Conservation (phyloP, 768 basidiomycete species). For the Collybia nuda region DNA sequence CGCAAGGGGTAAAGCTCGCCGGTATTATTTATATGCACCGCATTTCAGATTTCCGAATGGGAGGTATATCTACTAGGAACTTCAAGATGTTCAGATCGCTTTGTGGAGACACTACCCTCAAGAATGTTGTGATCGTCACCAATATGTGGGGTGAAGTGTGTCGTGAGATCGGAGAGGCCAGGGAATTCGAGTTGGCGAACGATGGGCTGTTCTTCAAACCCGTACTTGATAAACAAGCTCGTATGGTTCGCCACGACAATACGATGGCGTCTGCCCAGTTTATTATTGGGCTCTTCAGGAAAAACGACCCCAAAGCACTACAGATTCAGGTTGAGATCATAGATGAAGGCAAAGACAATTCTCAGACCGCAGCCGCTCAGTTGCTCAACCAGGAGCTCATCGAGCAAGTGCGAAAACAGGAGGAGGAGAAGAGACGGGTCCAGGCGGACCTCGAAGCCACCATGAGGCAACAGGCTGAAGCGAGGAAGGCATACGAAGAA, state of each 20-base stretch:
- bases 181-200: neutral
- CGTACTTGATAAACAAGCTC: slow-evolving; percentile 38
- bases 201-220: slow-evolving; percentile 38
- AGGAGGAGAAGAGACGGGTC: no score
- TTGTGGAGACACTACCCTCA: slow-evolving; percentile 38
- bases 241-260: neutral
- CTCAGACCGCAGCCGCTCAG: neutral
- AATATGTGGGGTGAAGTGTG: slow-evolving; percentile 40
- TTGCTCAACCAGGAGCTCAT: no score
- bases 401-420: no score
- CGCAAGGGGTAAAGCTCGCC: slow-evolving; percentile 23
- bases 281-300: slow-evolving; percentile 4
- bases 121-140: slow-evolving; percentile 44
- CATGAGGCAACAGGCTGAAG: no score
- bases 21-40: slow-evolving; percentile 40
- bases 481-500: no score
- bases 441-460: no score
- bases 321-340: slow-evolving; percentile 18
- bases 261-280: neutral
- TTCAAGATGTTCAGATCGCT: slow-evolving; percentile 42
- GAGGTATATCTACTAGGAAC: slow-evolving; percentile 37
- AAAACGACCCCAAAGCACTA: slow-evolving; percentile 2
- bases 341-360: neutral
- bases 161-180: slow-evolving; percentile 30
- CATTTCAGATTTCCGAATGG: slow-evolving; percentile 33